phyloP scores from a whole-genome alignment of 257 asterid genomes.

The Salvia miltiorrhiza region DNA sequence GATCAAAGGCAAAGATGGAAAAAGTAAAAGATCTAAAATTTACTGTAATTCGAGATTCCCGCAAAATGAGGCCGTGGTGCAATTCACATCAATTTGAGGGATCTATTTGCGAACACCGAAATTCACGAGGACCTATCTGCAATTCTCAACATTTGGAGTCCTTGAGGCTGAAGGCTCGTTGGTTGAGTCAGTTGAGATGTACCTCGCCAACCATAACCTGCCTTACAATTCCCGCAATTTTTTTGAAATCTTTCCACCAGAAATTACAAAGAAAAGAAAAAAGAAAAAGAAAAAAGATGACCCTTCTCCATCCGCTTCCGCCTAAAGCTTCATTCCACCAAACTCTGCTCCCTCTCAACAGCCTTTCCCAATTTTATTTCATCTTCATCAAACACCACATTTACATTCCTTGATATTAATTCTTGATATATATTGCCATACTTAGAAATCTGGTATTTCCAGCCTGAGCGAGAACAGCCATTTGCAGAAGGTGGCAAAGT shows the following conservation, averaged over 20 bases:
- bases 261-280: slow-evolving; percentile 8
- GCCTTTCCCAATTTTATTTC: slow-evolving; percentile 26
- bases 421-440: slow-evolving; percentile 15
- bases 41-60: no score
- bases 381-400: neutral
- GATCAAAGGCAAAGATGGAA: no score
- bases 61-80: neutral
- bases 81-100: neutral
- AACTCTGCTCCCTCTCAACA: slow-evolving; percentile 37
- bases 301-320: slow-evolving; percentile 48
- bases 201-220: slow-evolving; percentile 59
- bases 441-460: slow-evolving; percentile 6
- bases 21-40: no score
- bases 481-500: neutral
- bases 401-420: neutral
- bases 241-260: slow-evolving; percentile 31
- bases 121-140: neutral
- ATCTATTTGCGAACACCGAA: neutral
- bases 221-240: slow-evolving; percentile 78
- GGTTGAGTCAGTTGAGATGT: slow-evolving; percentile 56
- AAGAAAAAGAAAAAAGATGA: slow-evolving; percentile 32
- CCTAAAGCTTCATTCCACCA: slow-evolving; percentile 32
- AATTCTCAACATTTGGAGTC: neutral
- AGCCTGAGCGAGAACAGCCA: neutral
- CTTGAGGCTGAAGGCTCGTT: slow-evolving; percentile 20